A percentile compares a stretch with the other conserved stretches of the same genome.
Conservation (phyloP, 345 rosid genomes). For the Schrenkiella parvula region DNA sequence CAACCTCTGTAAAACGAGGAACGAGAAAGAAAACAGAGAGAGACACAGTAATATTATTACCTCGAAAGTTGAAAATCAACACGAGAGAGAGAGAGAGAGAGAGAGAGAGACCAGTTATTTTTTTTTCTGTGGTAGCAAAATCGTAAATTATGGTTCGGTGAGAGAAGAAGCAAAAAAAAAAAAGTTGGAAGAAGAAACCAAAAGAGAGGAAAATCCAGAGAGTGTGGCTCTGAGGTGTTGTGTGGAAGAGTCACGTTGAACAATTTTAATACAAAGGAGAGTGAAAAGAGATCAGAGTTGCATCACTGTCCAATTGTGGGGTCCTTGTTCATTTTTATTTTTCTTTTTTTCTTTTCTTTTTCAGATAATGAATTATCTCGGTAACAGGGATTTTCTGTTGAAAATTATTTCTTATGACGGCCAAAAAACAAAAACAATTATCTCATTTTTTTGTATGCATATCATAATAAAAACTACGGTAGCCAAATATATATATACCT, state of each 20-base stretch:
- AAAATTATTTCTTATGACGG: neutral
- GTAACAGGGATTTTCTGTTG: neutral
- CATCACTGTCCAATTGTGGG: neutral
- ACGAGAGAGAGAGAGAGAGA: slow-evolving; percentile 1
- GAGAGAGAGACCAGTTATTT: neutral
- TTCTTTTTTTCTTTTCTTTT: neutral
- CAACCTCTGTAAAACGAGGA: neutral
- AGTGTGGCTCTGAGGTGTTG: slow-evolving; percentile 1
- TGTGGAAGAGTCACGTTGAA: neutral
- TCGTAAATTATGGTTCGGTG: neutral
- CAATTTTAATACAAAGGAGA: neutral
- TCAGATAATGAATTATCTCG: slow-evolving; percentile 19
- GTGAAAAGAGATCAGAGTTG: neutral
- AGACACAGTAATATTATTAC: neutral
- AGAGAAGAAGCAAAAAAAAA: neutral
- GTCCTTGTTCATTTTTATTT: neutral
- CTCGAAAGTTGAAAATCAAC: neutral
- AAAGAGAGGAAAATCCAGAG: neutral
- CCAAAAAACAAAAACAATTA: neutral
- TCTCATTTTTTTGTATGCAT: no score
- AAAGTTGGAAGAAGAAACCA: neutral
- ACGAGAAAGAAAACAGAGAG: neutral
- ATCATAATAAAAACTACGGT: no score
- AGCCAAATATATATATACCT: no score
- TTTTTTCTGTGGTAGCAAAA: neutral